Evolutionary conservation across 805 yeast species (phyloP).

Genomic region (Debaryomyces castellii): DNA sequence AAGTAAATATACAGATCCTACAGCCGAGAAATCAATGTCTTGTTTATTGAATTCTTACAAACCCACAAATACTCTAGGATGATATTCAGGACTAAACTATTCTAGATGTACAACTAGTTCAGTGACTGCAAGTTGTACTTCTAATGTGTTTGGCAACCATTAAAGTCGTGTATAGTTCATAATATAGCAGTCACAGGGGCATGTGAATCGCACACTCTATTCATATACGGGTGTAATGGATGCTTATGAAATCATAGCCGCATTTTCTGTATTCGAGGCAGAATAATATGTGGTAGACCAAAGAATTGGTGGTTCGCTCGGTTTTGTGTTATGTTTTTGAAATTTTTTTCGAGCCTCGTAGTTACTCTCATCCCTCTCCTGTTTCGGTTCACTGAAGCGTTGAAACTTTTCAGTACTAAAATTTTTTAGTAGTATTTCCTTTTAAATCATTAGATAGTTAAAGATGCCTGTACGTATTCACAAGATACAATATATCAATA

Average conservation of each 20-base stretch:
- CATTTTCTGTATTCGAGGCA: not conserved
- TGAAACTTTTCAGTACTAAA: constrained; percentile 2
- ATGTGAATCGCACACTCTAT: not conserved
- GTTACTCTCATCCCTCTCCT: not conserved
- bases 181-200: not conserved
- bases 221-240: not conserved
- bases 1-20: too few species aligned
- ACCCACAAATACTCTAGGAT: too few species aligned
- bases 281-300: not conserved
- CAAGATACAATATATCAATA: not conserved
- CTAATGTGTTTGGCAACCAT: not conserved
- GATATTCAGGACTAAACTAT: too few species aligned
- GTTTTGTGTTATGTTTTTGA: not conserved
- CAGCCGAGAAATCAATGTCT: too few species aligned
- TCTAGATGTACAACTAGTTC: too few species aligned
- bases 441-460: constrained; percentile 9
- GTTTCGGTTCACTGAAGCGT: not conserved
- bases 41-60: too few species aligned
- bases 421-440: not conserved
- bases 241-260: not conserved
- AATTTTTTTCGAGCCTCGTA: not conserved
- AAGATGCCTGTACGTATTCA: constrained; percentile 45
- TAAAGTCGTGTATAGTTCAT: not conserved
- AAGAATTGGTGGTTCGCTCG: not conserved
- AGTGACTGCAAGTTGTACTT: too few species aligned